A percentile compares a stretch with the other conserved stretches of the same genome.
Conservation (phyloP, 1,284 basidiomycete genomes). For the Cryptococcus deneoformans region DNA sequence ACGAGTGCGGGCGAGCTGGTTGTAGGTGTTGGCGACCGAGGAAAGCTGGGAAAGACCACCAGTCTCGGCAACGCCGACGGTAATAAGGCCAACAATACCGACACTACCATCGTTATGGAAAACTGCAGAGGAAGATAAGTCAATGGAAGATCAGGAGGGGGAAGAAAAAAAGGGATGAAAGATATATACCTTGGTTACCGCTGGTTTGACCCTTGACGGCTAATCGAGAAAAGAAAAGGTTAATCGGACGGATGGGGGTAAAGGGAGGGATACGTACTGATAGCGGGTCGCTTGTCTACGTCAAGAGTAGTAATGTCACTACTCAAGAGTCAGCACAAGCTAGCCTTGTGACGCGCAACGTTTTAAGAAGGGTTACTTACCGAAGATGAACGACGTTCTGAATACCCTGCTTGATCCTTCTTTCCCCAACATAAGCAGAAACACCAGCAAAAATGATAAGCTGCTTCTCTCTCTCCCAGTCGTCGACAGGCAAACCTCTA, state of each 20-base stretch:
- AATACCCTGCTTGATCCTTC: constrained; percentile 14
- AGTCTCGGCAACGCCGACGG: constrained; percentile 23
- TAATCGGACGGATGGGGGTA: too few species aligned
- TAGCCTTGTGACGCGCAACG: not conserved
- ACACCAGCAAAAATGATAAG: constrained; percentile 24
- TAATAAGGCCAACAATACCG: constrained; percentile 24
- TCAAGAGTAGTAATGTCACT: constrained; percentile 27
- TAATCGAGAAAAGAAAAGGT: not conserved
- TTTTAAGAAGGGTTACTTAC: constrained; percentile 1
- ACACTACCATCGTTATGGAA: constrained; percentile 26
- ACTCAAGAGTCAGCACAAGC: not conserved
- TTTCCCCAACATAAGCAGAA: constrained; percentile 16
- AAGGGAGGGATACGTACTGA: constrained; percentile 9
- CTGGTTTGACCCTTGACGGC: constrained; percentile 27
- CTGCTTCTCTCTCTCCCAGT: constrained; percentile 22
- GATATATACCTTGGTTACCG: constrained; percentile 23
- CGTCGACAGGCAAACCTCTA: constrained; percentile 25
- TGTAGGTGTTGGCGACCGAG: constrained; percentile 26
- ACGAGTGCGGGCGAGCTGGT: constrained; percentile 17
- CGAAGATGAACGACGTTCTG: constrained; percentile 23
- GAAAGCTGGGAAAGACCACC: constrained; percentile 26
- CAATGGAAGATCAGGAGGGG: not conserved
- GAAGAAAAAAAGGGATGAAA: not conserved
- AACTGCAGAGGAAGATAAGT: constrained; percentile 5
- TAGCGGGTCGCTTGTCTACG: constrained; percentile 24